A percentile compares a stretch with the other conserved stretches of the same genome.
Evolutionary conservation across 2,329 filamentous ascomycete species (phyloP).

Genomic region (Plenodomus lindquistii): DNA sequence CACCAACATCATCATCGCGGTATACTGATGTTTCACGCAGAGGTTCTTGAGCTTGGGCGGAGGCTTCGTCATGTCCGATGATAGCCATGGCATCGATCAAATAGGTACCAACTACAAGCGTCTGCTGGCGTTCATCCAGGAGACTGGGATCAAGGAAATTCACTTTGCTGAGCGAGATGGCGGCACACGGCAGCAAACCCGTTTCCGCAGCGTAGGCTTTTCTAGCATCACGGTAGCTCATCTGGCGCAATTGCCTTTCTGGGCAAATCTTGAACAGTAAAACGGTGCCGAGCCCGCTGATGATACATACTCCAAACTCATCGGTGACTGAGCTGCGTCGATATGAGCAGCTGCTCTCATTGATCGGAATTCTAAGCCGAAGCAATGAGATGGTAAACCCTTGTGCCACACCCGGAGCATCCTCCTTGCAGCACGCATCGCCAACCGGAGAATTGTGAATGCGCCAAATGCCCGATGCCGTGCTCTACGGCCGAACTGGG

Average conservation of each 20-base stretch:
- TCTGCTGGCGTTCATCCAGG: conserved; percentile 71
- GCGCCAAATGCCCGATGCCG: conserved; percentile 3
- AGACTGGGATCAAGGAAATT: conserved; percentile 66
- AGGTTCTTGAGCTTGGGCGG: conserved; percentile 74
- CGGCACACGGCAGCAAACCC: conserved; percentile 33
- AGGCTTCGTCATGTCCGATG: conserved; percentile 88
- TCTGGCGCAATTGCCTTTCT: conserved; percentile 36
- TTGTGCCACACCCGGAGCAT: conserved; percentile 7
- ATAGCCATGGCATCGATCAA: conserved; percentile 88
- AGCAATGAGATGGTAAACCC: conserved; percentile 7
- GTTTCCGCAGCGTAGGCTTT: conserved; percentile 42
- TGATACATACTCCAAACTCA: background rate
- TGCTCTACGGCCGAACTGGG: background rate
- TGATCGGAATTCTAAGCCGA: conserved; percentile 6
- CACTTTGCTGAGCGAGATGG: conserved; percentile 40
- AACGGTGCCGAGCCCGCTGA: background rate
- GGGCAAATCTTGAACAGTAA: conserved; percentile 15
- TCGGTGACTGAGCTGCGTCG: background rate
- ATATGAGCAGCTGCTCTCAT: background rate
- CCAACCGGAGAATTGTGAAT: conserved; percentile 2
- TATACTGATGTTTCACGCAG: conserved; percentile 47
- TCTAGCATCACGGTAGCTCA: conserved; percentile 36
- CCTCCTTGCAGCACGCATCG: conserved; percentile 18
- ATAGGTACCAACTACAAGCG: conserved; percentile 81
- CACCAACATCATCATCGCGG: conserved; percentile 4